phyloP scores from a whole-genome alignment of 768 basidiomycete species.

The Psilocybe azurescens region DNA sequence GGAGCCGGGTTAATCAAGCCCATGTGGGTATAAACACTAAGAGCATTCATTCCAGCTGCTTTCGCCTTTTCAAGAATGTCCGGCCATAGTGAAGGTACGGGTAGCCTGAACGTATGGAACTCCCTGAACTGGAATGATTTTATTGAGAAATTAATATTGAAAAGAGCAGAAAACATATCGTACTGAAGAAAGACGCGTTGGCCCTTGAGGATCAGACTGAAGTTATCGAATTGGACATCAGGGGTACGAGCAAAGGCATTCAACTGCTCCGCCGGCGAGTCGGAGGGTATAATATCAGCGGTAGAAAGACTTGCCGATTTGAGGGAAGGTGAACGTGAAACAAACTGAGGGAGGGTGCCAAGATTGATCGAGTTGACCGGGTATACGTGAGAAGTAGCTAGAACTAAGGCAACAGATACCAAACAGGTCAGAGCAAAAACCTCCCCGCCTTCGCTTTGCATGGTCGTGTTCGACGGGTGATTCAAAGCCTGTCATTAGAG shows the following conservation, averaged over 20 bases:
- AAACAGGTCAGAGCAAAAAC: conserved; percentile 34
- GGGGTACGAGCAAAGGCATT: conserved; percentile 32
- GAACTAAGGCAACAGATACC: conserved; percentile 30
- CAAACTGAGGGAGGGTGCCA: conserved; percentile 15
- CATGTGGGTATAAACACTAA: conserved; percentile 85
- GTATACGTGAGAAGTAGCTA: conserved; percentile 23
- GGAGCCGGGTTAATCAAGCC: conserved; percentile 76
- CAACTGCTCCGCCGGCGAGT: conserved; percentile 4
- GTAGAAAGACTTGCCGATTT: background rate
- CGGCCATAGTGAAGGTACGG: conserved; percentile 80
- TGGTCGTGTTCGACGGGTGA: conserved; percentile 12
- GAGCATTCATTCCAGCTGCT: conserved; percentile 78
- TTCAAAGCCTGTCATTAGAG: conserved; percentile 27
- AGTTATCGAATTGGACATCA: conserved; percentile 64
- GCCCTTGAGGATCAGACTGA: conserved; percentile 70
- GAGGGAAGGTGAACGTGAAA: conserved; percentile 15
- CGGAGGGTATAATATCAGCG: conserved; percentile 4
- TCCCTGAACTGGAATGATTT: conserved; percentile 64
- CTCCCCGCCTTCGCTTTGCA: conserved; percentile 27
- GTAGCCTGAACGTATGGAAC: conserved; percentile 83
- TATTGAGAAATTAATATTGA: background rate
- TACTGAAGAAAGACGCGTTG: conserved; percentile 79
- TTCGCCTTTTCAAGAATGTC: conserved; percentile 85
- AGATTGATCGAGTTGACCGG: conserved; percentile 14
- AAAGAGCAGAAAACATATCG: conserved; percentile 22